Evolutionary conservation across 352 stramenopile species (phyloP), one percentile per base, ranked within the genome.

Genomic region (Phytophthora niederhauseri): DNA sequence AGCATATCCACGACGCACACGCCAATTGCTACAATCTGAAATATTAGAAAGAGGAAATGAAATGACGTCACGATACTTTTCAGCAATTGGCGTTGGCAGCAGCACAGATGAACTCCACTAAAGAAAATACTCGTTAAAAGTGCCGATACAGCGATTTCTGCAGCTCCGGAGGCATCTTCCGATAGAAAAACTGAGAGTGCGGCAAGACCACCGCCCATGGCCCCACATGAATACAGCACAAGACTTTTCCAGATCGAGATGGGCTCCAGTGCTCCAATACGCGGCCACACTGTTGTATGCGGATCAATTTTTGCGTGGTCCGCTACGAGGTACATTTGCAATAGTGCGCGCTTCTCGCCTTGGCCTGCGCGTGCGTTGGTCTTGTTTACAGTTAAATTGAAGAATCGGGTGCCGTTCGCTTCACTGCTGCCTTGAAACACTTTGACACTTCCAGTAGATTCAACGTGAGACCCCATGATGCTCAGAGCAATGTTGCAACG

Each of bases 221-320:
- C 26, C 12, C 50, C 60, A 26, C 60, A 66, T 17, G 43, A 6
- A 15, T 67, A 31, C 17, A 61, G 49, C n/a, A n/a, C 9, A 36
- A 24, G 6, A 24, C 43, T 50, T 48, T 45, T 58, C 51, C 50
- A 61, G 2, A n/a, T 50, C 38, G 59, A 15, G 5, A 58, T 12
- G 15, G 59, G 34, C 19, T 9, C 36, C 12, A 67, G 38, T 0
- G 43, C n/a, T 1, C 51, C 61, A 22, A 67, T 22, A 14, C 26
- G 61, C 34, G n/a, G 52, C 61, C 61, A 67, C 30, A 67, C 36
- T 4, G 61, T 67, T 14, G 61, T 20, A 52, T 26, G 19, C 4
- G 51, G 17, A 20, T 68, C 41, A 22, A 46, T 61, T 52, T 62
- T 53, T 31, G 43, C 43, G n/a, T 50, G 14, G 6, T 53, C 46